Evolutionary conservation across 1,139 yeast species (phyloP), one percentile per base, ranked within the genome.

Genomic region (Scheffersomyces lignicola): DNA sequence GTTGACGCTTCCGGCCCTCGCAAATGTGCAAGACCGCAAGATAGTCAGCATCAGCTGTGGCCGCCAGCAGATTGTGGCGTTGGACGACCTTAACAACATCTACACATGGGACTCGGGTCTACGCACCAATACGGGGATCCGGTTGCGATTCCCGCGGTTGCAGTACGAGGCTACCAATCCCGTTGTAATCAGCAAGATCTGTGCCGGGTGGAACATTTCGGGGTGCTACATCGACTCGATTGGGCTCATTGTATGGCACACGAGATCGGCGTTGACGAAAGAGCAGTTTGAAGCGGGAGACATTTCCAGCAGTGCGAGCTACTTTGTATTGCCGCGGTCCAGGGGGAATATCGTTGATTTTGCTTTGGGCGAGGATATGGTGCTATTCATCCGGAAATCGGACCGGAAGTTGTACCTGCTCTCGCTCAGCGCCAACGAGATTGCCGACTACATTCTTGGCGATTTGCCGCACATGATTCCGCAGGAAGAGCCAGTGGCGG

Each of bases 141-240:
- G 54, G 31, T 43, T 83, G 24, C 50, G 39, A 5, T 79, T 84
- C 42, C 55, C 58, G 0, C 55, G 47, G 0, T 31, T 44, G 10
- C 31, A 29, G 10, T 11, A 11, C 7, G 32, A 50, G 7, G 36
- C 39, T 3, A n/a, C 20, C 3, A 25, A 37, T 7, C 29, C 32
- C 2, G 18, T 29, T 9, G 27, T 31, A 6, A 63, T 78, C 4
- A 44, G 62, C 29, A 78, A 74, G 47, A 70, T 81, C 8, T 66
- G 69, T 14, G 83, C 88, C 18, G 95, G 94, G 0, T 85, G 94
- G 94, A 71, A 76, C 38, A 59, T 73, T 14, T 75, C 78, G 34
- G 76, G 78, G 21, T 77, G 78, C 20, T 66, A 69, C 33, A 59
- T 80, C 2, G 63, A 63, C 16, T 64, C 62, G 5, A 58, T 74